Conservation (phyloP, 208 protist genomes). For the Acanthamoeba healyi region DNA sequence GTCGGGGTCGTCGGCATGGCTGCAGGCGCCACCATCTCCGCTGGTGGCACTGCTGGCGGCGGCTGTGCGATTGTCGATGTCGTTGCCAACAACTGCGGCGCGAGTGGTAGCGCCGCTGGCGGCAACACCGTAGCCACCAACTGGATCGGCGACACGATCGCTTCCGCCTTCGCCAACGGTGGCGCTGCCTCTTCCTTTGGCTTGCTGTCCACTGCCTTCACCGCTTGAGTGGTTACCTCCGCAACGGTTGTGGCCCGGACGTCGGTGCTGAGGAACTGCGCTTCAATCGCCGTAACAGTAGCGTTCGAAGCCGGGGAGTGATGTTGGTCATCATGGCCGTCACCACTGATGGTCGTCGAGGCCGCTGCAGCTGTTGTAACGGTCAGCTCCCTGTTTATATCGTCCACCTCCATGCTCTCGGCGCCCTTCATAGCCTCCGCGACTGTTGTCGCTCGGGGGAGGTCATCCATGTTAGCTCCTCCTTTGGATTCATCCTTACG, state of each 20-base stretch:
- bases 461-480: not conserved
- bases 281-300: not conserved
- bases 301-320: not conserved
- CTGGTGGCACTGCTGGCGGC: not conserved
- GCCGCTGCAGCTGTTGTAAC: not conserved
- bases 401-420: slow-evolving; percentile 20
- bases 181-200: not conserved
- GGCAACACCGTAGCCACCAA: not conserved
- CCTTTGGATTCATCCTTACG: not conserved
- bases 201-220: not conserved
- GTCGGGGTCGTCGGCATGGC: not conserved
- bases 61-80: not conserved
- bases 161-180: not conserved
- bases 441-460: not conserved
- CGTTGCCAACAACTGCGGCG: not conserved
- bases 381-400: not conserved
- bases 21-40: no score
- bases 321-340: not conserved
- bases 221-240: no score
- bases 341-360: not conserved
- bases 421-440: no score
- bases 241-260: not conserved
- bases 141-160: not conserved
- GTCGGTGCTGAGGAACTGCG: not conserved
- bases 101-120: not conserved